Base-by-base conservation (phyloP, 257 asterid genomes). In the Asclepias syriaca region DNA sequence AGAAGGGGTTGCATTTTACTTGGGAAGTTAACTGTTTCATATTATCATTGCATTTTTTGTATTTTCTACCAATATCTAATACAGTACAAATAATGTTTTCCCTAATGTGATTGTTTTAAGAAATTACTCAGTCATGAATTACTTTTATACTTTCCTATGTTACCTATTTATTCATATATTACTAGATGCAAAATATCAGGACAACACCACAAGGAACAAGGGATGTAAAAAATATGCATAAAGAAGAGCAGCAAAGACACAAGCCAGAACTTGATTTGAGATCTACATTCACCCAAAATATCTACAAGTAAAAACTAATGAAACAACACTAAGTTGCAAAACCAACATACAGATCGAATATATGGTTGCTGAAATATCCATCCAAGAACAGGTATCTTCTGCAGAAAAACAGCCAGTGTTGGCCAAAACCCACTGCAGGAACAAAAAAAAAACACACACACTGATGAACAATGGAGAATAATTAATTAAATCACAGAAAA, bases 381-480 rank as follows among this genome's bases (percentile, higher is more conserved):
- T 74, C 97, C 97, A 66, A 94, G 27, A 74, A 94, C 34, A 72
- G 99, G 99, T 70, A 94, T 88, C 95, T 87, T 94, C 76, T 91
- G 97, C 83, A 94, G 81, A 64, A 91, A 94, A 71, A 94, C 99
- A 74, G 95, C 85, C 78, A 91, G 81, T 56, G 97, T 91, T 10
- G 99, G 99, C 99, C 97, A 94, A 86, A 94, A 94, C 34, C 99
- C 99, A 85, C 99, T 94, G 97, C 87, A 82, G 27, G 8, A 27
- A 27, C 16, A 29, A 29, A 1, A 24, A 37, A 53, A 8, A 54
- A 65, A 49, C n/a, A n/a, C n/a, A n/a, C n/a, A 29, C 68, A 66
- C 74, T 45, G 58, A 72, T 75, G 45, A 72, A 73, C 49, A 79
- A 61, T 70, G 58, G 56, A 60, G 15, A 56, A 58, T 71, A 55